Evolutionary conservation across 2,329 filamentous ascomycete genomes (phyloP).

Genomic region (Neofusicoccum parvum): DNA sequence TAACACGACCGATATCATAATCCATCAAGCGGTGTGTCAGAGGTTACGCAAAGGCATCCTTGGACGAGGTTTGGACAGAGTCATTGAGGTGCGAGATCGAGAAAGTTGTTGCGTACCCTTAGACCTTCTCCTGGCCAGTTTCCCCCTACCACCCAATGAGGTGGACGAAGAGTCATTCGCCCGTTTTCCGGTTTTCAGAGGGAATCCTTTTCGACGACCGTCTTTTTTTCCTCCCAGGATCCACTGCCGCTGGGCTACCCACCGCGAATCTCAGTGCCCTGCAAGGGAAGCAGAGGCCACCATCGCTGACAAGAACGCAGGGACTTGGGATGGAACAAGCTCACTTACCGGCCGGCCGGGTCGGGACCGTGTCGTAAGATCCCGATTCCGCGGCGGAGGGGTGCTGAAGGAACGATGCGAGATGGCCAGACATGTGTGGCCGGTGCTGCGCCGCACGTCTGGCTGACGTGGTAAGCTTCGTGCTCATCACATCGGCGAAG

Average conservation of each 20-base stretch:
- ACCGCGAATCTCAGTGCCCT: not conserved
- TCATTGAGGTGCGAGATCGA: not conserved
- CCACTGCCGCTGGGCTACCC: not conserved
- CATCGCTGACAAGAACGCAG: not conserved
- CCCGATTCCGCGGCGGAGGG: slow-evolving; percentile 18
- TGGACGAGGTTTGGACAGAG: not conserved
- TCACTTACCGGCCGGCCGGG: slow-evolving; percentile 9
- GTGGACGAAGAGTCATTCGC: slow-evolving; percentile 3
- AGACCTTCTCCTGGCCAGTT: not conserved
- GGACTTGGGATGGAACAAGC: slow-evolving; percentile 3
- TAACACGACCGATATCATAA: not conserved
- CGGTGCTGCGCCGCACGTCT: slow-evolving; percentile 13
- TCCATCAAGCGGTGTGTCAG: slow-evolving; percentile 5
- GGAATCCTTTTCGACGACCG: not conserved
- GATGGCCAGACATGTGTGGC: not conserved
- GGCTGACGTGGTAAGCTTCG: slow-evolving; percentile 13
- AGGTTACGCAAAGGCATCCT: not conserved
- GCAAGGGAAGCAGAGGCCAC: slow-evolving; percentile 1
- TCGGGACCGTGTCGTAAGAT: slow-evolving; percentile 9
- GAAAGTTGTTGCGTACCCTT: not conserved
- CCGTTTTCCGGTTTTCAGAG: not conserved
- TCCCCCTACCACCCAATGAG: not conserved
- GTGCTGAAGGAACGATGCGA: slow-evolving; percentile 6
- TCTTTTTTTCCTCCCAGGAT: not conserved
- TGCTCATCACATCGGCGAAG: not conserved